A percentile compares a stretch with the other conserved stretches of the same genome.
Evolutionary conservation across 371 early-diverging fungal species (phyloP).

Genomic region (Cladochytrium tenue): DNA sequence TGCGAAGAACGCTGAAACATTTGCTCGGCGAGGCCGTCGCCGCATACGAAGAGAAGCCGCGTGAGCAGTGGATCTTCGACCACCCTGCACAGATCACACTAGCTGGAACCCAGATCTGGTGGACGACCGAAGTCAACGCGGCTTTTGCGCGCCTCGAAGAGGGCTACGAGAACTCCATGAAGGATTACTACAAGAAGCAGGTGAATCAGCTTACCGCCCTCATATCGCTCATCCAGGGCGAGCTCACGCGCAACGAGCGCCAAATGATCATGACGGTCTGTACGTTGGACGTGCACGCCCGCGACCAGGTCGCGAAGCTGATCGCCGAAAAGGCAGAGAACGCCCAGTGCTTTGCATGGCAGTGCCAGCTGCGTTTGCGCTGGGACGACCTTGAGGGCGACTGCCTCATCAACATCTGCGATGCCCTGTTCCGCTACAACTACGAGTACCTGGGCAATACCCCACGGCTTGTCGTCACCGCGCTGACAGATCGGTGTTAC

Average conservation of each 20-base stretch:
- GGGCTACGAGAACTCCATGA: slow-evolving; percentile 66
- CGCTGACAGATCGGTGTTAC: slow-evolving; percentile 68
- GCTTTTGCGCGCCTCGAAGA: slow-evolving; percentile 63
- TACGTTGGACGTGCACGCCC: slow-evolving; percentile 67
- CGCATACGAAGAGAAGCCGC: slow-evolving; percentile 65
- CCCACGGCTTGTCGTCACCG: slow-evolving; percentile 63
- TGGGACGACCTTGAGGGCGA: slow-evolving; percentile 62
- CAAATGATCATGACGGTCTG: slow-evolving; percentile 71
- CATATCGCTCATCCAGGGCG: slow-evolving; percentile 62
- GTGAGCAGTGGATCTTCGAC: slow-evolving; percentile 71
- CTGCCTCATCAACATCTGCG: slow-evolving; percentile 67
- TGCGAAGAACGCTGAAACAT: slow-evolving; percentile 53
- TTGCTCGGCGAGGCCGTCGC: slow-evolving; percentile 58
- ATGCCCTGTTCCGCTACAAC: slow-evolving; percentile 61
- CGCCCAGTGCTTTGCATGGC: slow-evolving; percentile 67
- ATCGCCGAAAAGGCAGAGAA: slow-evolving; percentile 65
- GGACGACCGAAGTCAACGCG: slow-evolving; percentile 68
- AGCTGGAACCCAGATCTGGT: slow-evolving; percentile 68
- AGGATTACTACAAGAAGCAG: slow-evolving; percentile 71
- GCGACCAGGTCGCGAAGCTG: slow-evolving; percentile 69
- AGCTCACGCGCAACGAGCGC: slow-evolving; percentile 49
- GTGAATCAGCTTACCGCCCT: slow-evolving; percentile 61
- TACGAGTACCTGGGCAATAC: slow-evolving; percentile 70
- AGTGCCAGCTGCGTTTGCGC: slow-evolving; percentile 58
- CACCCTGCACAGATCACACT: slow-evolving; percentile 63